phyloP scores from a whole-genome alignment of 495 filamentous ascomycete genomes.

The Lentithecium fluviatile region DNA sequence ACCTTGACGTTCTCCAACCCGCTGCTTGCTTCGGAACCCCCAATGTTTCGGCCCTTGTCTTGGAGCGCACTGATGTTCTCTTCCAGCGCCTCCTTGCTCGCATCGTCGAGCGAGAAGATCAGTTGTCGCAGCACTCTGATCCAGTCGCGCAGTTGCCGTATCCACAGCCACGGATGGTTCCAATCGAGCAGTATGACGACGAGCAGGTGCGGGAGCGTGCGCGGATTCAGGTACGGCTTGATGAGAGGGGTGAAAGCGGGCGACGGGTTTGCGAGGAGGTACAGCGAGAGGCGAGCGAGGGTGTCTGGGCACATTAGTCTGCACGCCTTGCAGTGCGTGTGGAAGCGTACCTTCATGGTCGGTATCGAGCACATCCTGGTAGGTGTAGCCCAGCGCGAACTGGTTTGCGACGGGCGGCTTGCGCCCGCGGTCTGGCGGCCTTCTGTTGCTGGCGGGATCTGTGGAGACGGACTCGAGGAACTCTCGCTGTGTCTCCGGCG shows the following conservation, averaged over 20 bases:
- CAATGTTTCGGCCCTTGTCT: constrained; percentile 50
- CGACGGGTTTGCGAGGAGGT: constrained; percentile 80
- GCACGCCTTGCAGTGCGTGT: not conserved
- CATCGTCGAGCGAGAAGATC: constrained; percentile 68
- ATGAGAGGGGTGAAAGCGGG: constrained; percentile 80
- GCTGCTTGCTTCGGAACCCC: constrained; percentile 25
- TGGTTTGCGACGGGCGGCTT: constrained; percentile 84
- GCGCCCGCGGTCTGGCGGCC: constrained; percentile 54
- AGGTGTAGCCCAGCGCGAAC: constrained; percentile 92
- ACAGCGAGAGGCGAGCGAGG: constrained; percentile 85
- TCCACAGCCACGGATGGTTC: constrained; percentile 90
- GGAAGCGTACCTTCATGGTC: constrained; percentile 76
- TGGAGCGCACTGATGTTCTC: constrained; percentile 70
- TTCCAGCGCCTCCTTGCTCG: constrained; percentile 77
- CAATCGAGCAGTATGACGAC: constrained; percentile 89
- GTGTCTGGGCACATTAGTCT: constrained; percentile 58
- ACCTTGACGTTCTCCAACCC: constrained; percentile 58
- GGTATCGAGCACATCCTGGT: constrained; percentile 89
- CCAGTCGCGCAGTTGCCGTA: constrained; percentile 84
- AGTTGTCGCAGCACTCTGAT: constrained; percentile 75
- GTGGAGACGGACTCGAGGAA: constrained; percentile 79
- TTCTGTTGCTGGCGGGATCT: constrained; percentile 54
- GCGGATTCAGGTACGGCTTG: constrained; percentile 78
- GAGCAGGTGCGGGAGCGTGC: constrained; percentile 81
- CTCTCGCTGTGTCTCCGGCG: constrained; percentile 82